These are phyloP conservation scores for Sequoia sempervirens DNA, from an alignment of 75 land plant species.

Conservation along the genomic window DNA sequence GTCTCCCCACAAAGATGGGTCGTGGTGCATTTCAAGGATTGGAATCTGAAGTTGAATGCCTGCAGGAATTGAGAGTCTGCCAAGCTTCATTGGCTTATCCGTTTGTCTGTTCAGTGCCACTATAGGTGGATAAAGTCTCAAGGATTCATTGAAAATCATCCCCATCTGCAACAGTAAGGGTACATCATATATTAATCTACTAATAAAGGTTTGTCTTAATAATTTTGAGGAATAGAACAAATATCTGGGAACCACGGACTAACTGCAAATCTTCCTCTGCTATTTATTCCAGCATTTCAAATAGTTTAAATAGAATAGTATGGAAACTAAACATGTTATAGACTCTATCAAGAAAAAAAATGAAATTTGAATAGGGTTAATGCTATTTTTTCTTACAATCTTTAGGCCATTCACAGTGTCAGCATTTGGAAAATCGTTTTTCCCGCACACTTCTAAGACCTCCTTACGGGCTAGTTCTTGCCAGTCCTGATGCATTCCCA, in stretches of 20 bases:
- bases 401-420: conserved; percentile 35
- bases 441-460: conserved; percentile 27
- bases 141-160: too few species aligned
- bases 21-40: too few species aligned
- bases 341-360: neutral
- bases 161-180: too few species aligned
- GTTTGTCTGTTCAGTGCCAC: neutral
- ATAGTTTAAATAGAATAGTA: neutral
- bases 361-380: neutral
- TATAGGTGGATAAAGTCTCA: neutral
- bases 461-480: conserved; percentile 43
- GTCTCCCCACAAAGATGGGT: too few species aligned
- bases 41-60: too few species aligned
- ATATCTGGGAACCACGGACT: neutral
- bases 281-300: neutral
- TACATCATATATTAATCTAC: neutral
- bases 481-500: conserved; percentile 42
- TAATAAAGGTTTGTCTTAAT: too few species aligned
- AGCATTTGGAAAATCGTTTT: conserved; percentile 14
- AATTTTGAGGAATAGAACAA: neutral
- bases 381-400: conserved; percentile 17
- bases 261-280: neutral
- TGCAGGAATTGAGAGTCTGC: too few species aligned
- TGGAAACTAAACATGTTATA: neutral
- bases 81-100: conserved; percentile 12